phyloP scores from a whole-genome alignment of 2,329 filamentous ascomycete genomes.

The Xylaria sp. region DNA sequence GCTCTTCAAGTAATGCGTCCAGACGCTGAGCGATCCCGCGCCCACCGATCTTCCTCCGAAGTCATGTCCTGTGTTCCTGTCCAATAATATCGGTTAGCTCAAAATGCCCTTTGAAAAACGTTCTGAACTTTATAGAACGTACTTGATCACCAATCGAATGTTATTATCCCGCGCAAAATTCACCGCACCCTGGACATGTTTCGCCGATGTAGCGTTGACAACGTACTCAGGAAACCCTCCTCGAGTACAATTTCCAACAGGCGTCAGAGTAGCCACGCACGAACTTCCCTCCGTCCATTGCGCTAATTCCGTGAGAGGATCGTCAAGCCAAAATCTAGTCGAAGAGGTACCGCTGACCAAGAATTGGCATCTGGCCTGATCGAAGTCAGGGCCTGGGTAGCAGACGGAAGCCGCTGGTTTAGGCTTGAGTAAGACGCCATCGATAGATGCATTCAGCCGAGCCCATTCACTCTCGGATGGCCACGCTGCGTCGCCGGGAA shows the following conservation, averaged over 20 bases:
- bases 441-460: constrained; percentile 45
- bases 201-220: constrained; percentile 52
- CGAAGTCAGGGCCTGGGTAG: constrained; percentile 46
- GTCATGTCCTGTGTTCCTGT: constrained; percentile 61
- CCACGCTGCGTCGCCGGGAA: constrained; percentile 46
- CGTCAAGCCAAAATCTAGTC: constrained; percentile 50
- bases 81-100: constrained; percentile 48
- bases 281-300: constrained; percentile 52
- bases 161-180: constrained; percentile 52
- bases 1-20: constrained; percentile 61
- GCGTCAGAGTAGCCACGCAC: constrained; percentile 43
- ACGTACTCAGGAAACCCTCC: constrained; percentile 53
- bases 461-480: constrained; percentile 45
- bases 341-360: constrained; percentile 41
- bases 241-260: constrained; percentile 49
- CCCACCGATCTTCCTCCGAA: constrained; percentile 60
- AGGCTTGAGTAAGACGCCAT: constrained; percentile 48
- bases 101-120: neutral
- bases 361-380: constrained; percentile 45
- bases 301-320: constrained; percentile 48
- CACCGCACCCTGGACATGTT: constrained; percentile 52
- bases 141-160: constrained; percentile 53
- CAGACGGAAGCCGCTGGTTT: constrained; percentile 48
- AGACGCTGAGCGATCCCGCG: constrained; percentile 59
- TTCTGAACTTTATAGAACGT: constrained; percentile 19